Base-by-base conservation (phyloP, 192 early-diverging fungal genomes). In the Mortierella claussenii region DNA sequence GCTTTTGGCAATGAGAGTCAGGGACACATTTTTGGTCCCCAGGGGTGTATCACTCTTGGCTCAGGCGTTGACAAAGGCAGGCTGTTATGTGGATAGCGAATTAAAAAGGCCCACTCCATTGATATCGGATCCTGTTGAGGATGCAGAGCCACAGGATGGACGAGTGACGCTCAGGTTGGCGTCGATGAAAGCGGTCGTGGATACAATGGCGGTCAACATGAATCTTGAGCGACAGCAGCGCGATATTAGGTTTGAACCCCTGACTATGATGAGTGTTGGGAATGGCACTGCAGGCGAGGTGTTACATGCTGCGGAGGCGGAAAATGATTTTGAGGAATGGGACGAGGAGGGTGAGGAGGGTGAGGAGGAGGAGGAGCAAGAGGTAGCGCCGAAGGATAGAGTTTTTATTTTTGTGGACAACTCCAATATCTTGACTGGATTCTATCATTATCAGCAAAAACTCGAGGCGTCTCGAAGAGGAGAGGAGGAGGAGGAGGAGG, bases 351-450 rank as follows among this genome's bases (percentile, higher is more conserved):
- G 13, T 40, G 37, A 40, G 37, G 37, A 40, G 37, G 37, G 37
- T 6, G 44, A 40, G 27, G 45, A 60, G 46, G 15, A 31, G 36
- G 31, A 23, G 27, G 34, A 40, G 18, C 15, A 18, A 17, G 28
- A 45, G 0, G 40, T 43, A 17, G 24, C 12, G 1, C 40, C 62
- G 33, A 21, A 48, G 9, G 47, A 73, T 18, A 52, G 62, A 0
- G 51, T 75, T 18, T 75, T 65, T 71, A 61, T 83, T 54, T 83
- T 83, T 50, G 64, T 83, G 10, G 82, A 83, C 62, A 80, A 83
- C 62, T 83, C 82, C 18, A 83, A 83, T 23, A 83, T 83, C 20
- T 45, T 81, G 3, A 64, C 56, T 9, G 82, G 82, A 43, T 81
- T 81, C 44, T 66, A 76, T 31, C 65, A 76, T 4, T 58, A 65